phyloP scores from a whole-genome alignment of 257 asterid species.

The Anisodus acutangulus region DNA sequence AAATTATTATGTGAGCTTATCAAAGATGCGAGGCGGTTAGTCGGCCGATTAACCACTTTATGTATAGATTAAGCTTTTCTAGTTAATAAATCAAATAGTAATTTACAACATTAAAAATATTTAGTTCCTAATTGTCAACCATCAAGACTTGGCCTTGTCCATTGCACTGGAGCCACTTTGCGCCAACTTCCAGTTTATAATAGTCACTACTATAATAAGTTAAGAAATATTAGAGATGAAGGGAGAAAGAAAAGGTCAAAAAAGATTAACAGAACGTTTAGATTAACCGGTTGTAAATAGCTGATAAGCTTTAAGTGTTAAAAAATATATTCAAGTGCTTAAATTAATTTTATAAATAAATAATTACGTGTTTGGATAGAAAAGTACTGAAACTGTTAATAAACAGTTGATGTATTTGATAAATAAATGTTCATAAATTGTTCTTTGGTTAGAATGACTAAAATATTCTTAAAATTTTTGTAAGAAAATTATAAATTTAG shows the following conservation, averaged over 20 bases:
- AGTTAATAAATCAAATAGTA: neutral
- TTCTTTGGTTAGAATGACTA: too few relatives aligned
- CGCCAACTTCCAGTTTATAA: neutral
- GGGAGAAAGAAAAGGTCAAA: neutral
- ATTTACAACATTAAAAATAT: neutral
- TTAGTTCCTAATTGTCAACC: slow-evolving; percentile 28
- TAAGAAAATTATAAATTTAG: too few relatives aligned
- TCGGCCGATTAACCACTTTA: slow-evolving; percentile 16
- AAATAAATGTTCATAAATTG: too few relatives aligned
- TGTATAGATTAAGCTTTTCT: neutral
- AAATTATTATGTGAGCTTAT: neutral
- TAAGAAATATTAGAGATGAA: neutral
- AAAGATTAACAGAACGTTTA: neutral
- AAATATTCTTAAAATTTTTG: too few relatives aligned
- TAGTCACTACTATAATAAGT: neutral
- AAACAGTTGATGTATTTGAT: too few relatives aligned
- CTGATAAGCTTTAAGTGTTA: too few relatives aligned
- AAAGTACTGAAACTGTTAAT: too few relatives aligned
- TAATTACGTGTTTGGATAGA: too few relatives aligned
- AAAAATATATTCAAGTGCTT: too few relatives aligned
- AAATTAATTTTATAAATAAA: too few relatives aligned
- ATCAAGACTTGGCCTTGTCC: slow-evolving; percentile 19
- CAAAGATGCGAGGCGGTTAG: neutral
- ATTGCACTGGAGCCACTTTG: slow-evolving; percentile 11
- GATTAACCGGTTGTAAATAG: too few relatives aligned